These are phyloP conservation scores for Phialocephala subalpina DNA, from an alignment of 2,329 filamentous ascomycete genomes.

Conservation along the genomic window DNA sequence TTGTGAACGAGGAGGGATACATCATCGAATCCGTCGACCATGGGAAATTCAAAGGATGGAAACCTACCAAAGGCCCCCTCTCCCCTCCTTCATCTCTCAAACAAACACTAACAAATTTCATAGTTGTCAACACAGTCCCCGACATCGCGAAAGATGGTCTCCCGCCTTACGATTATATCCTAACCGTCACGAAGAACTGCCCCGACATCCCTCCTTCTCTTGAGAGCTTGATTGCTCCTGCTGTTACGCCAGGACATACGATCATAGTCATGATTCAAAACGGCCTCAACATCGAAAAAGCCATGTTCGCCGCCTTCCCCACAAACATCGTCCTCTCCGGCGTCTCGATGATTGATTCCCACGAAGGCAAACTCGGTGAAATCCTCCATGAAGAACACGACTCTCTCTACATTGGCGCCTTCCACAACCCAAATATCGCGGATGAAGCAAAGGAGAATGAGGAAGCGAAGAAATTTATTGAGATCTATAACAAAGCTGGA, in stretches of 20 bases:
- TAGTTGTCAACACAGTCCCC: constrained; percentile 48
- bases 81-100: not conserved
- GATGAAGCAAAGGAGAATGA: constrained; percentile 20
- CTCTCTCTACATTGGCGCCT: constrained; percentile 27
- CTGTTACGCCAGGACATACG: constrained; percentile 31
- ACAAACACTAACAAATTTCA: constrained; percentile 43
- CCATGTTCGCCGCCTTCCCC: constrained; percentile 32
- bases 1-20: constrained; percentile 31
- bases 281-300: constrained; percentile 32
- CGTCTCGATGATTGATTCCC: constrained; percentile 34
- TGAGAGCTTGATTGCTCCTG: constrained; percentile 27
- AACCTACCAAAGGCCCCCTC: constrained; percentile 23
- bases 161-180: constrained; percentile 24
- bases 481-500: constrained; percentile 28
- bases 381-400: constrained; percentile 33
- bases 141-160: constrained; percentile 46
- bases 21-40: constrained; percentile 34
- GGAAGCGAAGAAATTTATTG: constrained; percentile 25
- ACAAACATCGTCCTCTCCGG: constrained; percentile 32
- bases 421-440: constrained; percentile 26
- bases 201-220: constrained; percentile 45
- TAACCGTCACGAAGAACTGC: constrained; percentile 30
- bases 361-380: constrained; percentile 23
- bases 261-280: constrained; percentile 33
- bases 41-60: constrained; percentile 25